Base-by-base conservation (phyloP, 768 basidiomycete species). In the Pisolithus albus region DNA sequence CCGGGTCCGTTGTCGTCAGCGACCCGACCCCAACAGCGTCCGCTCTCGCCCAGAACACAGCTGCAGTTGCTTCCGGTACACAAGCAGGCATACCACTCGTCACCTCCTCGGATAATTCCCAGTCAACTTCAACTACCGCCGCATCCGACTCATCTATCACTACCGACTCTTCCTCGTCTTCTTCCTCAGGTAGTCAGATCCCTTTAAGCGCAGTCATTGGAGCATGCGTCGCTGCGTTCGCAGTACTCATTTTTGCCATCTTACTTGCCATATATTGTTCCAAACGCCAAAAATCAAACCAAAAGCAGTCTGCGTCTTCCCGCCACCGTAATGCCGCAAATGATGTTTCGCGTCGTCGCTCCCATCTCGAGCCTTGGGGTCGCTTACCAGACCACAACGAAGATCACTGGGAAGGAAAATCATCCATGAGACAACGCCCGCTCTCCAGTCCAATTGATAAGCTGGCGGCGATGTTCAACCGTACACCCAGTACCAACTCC, bases 191-290 rank as follows among this genome's bases (percentile, higher is more conserved):
- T 2, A 47, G 50, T 32, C 52, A 65, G 26, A 65, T 67, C 23
- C 51, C 73, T 1, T 36, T 73, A 1, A 71, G 75, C 52, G 77
- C 81, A 5, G 83, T 85, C 32, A 70, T 88, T 32, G 85, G 77
- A 4, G 75, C 76, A 19, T 87, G 85, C 55, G 69, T 84, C 1
- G 84, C 77, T 4, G 80, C 82, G 23, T 75, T 86, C 58, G 28
- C 61, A 18, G 76, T 76, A 37, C 77, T 82, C 42, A 71, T 75
- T 28, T 60, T 74, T 30, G 64, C 77, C 19, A 64, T 86, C 45
- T 72, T 79, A 39, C 57, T 81, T 9, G 66, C 84, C 39, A 51
- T 84, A 40, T 79, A 76, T 70, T 73, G 80, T 51, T 82, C 80
- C 65, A 74, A 69, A 45, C 59, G 72, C 65, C 56, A 68, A 63